Conservation (phyloP, 805 yeast species). For the Metschnikowia orientalis region DNA sequence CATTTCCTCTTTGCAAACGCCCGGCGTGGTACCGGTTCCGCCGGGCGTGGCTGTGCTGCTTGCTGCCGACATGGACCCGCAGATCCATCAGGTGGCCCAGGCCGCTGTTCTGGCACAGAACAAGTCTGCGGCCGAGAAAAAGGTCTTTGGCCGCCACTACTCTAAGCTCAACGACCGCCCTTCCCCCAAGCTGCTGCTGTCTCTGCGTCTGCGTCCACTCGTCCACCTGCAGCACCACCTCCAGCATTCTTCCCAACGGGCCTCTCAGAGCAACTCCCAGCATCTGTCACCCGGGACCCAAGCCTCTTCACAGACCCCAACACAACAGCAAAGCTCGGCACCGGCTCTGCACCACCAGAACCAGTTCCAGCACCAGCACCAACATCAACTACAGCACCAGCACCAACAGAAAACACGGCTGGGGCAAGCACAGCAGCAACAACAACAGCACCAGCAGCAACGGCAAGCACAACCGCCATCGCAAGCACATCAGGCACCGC, state of each 20-base stretch:
- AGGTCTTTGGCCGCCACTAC: constrained; percentile 11
- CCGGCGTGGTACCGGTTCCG: constrained; percentile 10
- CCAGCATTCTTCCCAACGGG: too few species aligned
- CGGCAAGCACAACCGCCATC: constrained; percentile 1
- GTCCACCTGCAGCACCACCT: too few species aligned
- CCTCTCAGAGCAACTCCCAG: too few species aligned
- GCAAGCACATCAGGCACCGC: not conserved
- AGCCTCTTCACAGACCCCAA: too few species aligned
- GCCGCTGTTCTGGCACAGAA: constrained; percentile 35
- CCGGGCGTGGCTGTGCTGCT: constrained; percentile 12
- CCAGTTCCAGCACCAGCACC: not conserved
- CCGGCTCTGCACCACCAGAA: too few species aligned
- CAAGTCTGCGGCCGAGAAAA: constrained; percentile 9
- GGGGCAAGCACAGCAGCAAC: too few species aligned
- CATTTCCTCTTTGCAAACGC: constrained; percentile 10
- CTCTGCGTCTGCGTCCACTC: not conserved
- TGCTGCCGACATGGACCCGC: constrained; percentile 40
- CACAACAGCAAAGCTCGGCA: too few species aligned
- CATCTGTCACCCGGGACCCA: too few species aligned
- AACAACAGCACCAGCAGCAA: constrained; percentile 5
- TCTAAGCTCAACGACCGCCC: constrained; percentile 4
- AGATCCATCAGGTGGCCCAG: constrained; percentile 36
- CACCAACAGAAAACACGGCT: not conserved
- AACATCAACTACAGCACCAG: not conserved
- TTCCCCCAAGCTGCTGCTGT: constrained; percentile 1